phyloP scores from a whole-genome alignment of 2,329 filamentous ascomycete species.

The Sporothrix pallida region DNA sequence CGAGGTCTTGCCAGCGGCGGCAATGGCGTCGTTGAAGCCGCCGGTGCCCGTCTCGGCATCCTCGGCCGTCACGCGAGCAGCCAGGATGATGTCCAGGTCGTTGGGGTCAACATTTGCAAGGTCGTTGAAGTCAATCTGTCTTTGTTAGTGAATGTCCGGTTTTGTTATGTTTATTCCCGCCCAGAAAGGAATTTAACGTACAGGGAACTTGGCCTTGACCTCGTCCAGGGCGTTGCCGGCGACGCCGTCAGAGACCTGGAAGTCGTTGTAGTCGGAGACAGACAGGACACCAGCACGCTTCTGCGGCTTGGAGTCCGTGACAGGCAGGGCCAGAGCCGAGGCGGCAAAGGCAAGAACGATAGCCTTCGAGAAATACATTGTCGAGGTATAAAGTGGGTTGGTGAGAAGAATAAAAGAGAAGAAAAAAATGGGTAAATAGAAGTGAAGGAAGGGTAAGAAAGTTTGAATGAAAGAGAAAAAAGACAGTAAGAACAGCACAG shows the following conservation, averaged over 20 bases:
- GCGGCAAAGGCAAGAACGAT: conserved; percentile 47
- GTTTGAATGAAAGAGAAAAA: conserved; percentile 13
- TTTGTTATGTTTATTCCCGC: not conserved
- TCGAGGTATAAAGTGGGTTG: conserved; percentile 34
- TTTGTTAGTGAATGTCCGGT: not conserved
- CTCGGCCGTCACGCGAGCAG: conserved; percentile 57
- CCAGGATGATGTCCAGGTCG: conserved; percentile 58
- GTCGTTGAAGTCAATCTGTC: conserved; percentile 52
- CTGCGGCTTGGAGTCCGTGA: conserved; percentile 35
- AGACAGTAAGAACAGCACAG: conserved; percentile 36
- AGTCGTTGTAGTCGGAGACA: conserved; percentile 46
- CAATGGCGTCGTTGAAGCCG: conserved; percentile 61
- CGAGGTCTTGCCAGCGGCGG: conserved; percentile 50
- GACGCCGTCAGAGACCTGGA: conserved; percentile 58
- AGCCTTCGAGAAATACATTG: conserved; percentile 49
- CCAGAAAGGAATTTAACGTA: conserved; percentile 40
- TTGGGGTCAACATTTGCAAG: conserved; percentile 53
- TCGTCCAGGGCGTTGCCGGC: conserved; percentile 60
- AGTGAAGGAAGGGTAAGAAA: conserved; percentile 16
- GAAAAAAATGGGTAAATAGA: not conserved
- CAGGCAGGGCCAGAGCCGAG: conserved; percentile 46
- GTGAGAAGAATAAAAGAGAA: not conserved
- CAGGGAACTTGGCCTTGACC: conserved; percentile 60
- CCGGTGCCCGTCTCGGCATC: conserved; percentile 57
- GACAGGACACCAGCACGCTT: conserved; percentile 45